Conservation (phyloP, 2,329 filamentous ascomycete species). For the Calonectria henricotiae region DNA sequence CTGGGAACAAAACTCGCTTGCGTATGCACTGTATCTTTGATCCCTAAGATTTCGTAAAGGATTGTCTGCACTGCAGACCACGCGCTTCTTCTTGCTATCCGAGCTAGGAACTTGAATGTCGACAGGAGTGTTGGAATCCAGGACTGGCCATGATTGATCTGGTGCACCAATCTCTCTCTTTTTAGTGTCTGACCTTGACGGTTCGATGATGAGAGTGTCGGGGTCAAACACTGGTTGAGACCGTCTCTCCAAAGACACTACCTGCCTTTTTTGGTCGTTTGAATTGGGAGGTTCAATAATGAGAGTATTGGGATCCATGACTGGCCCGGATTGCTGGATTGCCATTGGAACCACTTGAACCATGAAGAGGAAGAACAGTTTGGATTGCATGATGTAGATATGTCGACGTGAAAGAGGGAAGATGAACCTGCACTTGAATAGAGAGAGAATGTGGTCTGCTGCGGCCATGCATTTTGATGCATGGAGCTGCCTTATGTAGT, state of each 20-base stretch:
- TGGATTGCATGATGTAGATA: not conserved
- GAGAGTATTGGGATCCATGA: not conserved
- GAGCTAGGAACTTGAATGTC: not conserved
- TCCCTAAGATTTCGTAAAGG: constrained; percentile 6
- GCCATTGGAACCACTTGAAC: not conserved
- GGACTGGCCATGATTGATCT: not conserved
- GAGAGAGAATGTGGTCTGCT: not conserved
- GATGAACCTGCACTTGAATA: not conserved
- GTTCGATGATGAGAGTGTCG: not conserved
- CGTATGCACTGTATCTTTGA: not conserved
- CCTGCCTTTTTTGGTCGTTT: not conserved
- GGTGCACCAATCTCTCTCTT: not conserved
- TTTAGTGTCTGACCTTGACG: not conserved
- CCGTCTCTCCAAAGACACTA: not conserved
- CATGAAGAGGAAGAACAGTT: not conserved
- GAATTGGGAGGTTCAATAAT: not conserved
- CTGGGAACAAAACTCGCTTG: constrained; percentile 2
- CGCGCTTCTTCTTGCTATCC: not conserved
- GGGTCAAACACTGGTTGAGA: not conserved
- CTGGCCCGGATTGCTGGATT: not conserved
- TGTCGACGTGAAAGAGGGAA: not conserved
- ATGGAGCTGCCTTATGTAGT: too few relatives aligned
- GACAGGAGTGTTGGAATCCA: not conserved
- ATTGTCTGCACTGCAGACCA: constrained; percentile 8
- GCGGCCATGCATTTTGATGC: not conserved